Conservation (phyloP, 371 early-diverging fungal species). For the Coemansia sp. region DNA sequence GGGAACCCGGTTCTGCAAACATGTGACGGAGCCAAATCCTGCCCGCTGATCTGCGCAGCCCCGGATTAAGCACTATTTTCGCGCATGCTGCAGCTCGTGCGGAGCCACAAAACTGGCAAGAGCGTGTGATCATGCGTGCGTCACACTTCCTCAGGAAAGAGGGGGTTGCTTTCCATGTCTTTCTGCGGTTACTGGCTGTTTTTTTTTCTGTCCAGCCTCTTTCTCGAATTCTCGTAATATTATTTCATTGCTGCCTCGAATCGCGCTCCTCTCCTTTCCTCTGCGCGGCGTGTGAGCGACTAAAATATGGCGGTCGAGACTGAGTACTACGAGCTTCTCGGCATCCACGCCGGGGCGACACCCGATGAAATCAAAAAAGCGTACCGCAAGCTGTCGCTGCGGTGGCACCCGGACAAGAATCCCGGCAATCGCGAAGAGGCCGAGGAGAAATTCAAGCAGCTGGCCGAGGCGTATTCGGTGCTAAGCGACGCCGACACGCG, state of each 20-base stretch:
- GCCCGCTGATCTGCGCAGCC: background rate
- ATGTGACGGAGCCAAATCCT: background rate
- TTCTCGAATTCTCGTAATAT: background rate
- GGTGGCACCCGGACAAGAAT: conserved; percentile 69
- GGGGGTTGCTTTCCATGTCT: background rate
- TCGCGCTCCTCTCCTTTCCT: background rate
- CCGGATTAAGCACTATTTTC: conserved; percentile 1
- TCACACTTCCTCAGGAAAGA: no score
- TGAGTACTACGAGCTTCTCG: conserved; percentile 86
- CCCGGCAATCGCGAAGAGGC: conserved; percentile 65
- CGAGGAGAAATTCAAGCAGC: conserved; percentile 72
- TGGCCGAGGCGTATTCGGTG: conserved; percentile 91
- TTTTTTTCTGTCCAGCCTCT: background rate
- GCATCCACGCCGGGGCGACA: conserved; percentile 72
- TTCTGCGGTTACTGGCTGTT: background rate
- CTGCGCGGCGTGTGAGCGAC: background rate
- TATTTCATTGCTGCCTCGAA: background rate
- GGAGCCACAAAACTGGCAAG: background rate
- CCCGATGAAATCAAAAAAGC: conserved; percentile 87
- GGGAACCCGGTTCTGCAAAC: background rate
- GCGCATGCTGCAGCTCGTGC: background rate
- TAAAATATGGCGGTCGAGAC: conserved; percentile 40
- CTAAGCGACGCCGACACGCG: conserved; percentile 86
- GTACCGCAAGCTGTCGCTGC: conserved; percentile 81
- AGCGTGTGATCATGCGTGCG: conserved; percentile 1